These are phyloP conservation scores for Pyrenophora tritici-repentis DNA, from an alignment of 2,329 filamentous ascomycete genomes.

Conservation along the genomic window DNA sequence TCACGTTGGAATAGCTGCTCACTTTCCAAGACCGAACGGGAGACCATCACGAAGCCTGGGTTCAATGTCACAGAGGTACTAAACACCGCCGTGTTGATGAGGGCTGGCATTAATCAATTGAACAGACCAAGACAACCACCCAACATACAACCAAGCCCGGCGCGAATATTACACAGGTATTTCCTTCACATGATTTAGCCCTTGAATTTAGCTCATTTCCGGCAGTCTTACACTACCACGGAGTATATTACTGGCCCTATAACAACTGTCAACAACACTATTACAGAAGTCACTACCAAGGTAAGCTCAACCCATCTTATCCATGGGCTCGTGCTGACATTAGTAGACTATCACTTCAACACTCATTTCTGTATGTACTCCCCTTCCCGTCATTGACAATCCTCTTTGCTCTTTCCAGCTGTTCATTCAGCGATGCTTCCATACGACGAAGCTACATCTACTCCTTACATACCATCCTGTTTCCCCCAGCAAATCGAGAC, in stretches of 20 bases:
- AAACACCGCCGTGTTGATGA: not conserved
- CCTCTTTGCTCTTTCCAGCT: not conserved
- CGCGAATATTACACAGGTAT: too few species aligned
- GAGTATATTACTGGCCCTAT: conserved; percentile 5
- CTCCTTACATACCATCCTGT: too few species aligned
- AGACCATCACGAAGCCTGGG: conserved; percentile 5
- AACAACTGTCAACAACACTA: conserved; percentile 16
- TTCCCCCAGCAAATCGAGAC: not conserved
- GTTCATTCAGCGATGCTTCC: not conserved
- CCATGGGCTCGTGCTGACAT: not conserved
- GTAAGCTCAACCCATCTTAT: not conserved
- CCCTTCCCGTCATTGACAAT: not conserved
- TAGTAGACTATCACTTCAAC: conserved; percentile 23
- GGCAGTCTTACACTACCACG: not conserved
- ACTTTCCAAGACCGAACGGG: not conserved
- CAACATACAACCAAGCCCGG: not conserved
- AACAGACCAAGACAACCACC: not conserved
- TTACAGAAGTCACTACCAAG: conserved; percentile 14
- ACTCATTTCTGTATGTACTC: conserved; percentile 19
- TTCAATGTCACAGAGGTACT: conserved; percentile 3
- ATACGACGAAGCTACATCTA: too few species aligned
- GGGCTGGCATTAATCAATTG: not conserved
- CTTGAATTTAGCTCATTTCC: not conserved
- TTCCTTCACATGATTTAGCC: too few species aligned
- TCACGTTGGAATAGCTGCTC: not conserved